Percentiles rank a stretch among this genome's conserved stretches.
Evolutionary conservation across 2,329 filamentous ascomycete species (phyloP).

Genomic region (Elsinoe australis): DNA sequence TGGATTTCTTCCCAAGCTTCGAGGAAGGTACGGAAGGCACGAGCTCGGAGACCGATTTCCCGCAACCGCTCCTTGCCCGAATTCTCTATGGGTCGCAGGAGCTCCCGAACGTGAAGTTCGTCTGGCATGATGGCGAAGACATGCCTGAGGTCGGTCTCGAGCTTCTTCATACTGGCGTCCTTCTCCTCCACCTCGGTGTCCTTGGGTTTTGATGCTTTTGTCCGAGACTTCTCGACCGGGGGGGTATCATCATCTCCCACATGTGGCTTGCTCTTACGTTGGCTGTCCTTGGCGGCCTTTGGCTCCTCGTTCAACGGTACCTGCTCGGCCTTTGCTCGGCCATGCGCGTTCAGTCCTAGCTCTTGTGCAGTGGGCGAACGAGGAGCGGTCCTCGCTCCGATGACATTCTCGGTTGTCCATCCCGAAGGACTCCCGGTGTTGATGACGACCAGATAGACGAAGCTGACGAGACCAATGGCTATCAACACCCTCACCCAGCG

Average conservation of each 20-base stretch:
- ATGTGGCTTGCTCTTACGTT: not conserved
- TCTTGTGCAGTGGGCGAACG: constrained; percentile 6
- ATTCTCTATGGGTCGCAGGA: constrained; percentile 33
- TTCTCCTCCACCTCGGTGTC: constrained; percentile 10
- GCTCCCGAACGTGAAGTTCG: constrained; percentile 31
- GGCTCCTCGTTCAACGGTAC: constrained; percentile 1
- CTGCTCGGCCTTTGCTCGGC: constrained; percentile 2
- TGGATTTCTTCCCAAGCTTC: constrained; percentile 37
- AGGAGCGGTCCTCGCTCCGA: not conserved
- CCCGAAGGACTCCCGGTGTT: constrained; percentile 6
- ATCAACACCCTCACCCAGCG: constrained; percentile 12
- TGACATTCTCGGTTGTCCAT: not conserved
- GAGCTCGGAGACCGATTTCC: constrained; percentile 35
- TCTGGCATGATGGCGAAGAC: constrained; percentile 29
- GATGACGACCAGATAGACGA: constrained; percentile 15
- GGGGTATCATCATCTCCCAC: not conserved
- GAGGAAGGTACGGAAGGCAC: constrained; percentile 35
- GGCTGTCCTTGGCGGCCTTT: not conserved
- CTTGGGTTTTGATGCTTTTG: not conserved
- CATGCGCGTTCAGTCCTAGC: constrained; percentile 9
- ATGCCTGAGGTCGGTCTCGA: constrained; percentile 19
- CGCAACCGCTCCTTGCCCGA: constrained; percentile 36
- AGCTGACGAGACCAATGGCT: not conserved
- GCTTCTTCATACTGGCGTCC: constrained; percentile 2
- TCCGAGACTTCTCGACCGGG: not conserved